These are phyloP conservation scores for Sequoia sempervirens DNA, from an alignment of 75 land plant genomes.

Conservation along the genomic window DNA sequence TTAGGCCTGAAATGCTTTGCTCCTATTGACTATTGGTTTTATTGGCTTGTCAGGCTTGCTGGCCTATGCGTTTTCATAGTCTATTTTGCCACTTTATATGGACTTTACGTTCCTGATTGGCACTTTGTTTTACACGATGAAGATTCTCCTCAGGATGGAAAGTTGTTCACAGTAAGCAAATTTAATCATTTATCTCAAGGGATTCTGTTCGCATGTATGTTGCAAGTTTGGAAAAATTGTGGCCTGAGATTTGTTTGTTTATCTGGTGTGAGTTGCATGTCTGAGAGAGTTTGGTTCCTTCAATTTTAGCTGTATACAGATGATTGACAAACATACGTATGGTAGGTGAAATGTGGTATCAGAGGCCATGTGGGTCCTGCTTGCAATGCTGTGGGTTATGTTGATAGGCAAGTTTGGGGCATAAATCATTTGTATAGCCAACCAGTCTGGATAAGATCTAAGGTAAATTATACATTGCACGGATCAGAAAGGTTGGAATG, in stretches of 20 bases:
- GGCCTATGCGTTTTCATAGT: constrained; percentile 32
- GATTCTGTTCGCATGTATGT: not conserved
- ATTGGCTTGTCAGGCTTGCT: constrained; percentile 18
- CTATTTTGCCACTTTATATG: constrained; percentile 47
- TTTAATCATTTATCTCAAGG: not conserved
- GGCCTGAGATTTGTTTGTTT: not conserved
- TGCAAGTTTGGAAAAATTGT: not conserved
- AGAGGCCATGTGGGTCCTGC: constrained; percentile 73
- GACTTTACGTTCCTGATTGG: constrained; percentile 71
- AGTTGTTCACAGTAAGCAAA: constrained; percentile 17
- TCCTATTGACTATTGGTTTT: not conserved
- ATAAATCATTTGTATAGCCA: constrained; percentile 48
- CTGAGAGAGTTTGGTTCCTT: not conserved
- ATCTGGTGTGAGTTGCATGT: not conserved
- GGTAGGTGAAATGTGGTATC: constrained; percentile 68
- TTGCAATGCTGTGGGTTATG: constrained; percentile 74
- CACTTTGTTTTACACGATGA: constrained; percentile 27
- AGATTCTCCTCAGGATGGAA: not conserved
- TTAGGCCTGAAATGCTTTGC: not conserved
- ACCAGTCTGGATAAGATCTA: constrained; percentile 52
- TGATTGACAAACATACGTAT: not conserved
- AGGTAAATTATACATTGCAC: constrained; percentile 25
- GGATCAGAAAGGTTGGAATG: not conserved
- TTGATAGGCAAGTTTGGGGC: constrained; percentile 63
- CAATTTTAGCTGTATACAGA: not conserved